These are phyloP conservation scores for Suillus discolor DNA, from an alignment of 768 basidiomycete genomes.

Conservation along the genomic window DNA sequence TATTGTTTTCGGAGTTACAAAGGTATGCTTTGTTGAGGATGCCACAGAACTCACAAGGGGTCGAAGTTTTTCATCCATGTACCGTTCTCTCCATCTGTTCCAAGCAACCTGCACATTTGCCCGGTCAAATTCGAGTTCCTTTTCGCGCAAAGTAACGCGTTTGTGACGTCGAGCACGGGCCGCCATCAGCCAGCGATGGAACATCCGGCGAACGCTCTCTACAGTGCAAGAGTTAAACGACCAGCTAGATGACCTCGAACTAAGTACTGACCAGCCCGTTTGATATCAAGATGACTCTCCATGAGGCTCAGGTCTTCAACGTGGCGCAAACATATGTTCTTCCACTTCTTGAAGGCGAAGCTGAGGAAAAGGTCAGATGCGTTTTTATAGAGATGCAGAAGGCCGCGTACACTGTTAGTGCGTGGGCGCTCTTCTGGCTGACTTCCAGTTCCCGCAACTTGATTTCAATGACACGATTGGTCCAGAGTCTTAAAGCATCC, in stretches of 20 bases:
- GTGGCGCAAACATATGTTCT: constrained; percentile 58
- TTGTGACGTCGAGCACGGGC: constrained; percentile 65
- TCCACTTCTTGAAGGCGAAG: constrained; percentile 70
- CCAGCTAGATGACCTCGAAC: constrained; percentile 4
- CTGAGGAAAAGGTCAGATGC: constrained; percentile 35
- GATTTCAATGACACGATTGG: constrained; percentile 68
- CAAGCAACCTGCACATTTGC: constrained; percentile 56
- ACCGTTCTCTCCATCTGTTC: constrained; percentile 82
- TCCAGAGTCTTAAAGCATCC: constrained; percentile 61
- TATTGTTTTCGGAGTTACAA: constrained; percentile 13
- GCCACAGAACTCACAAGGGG: constrained; percentile 54
- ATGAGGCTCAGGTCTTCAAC: constrained; percentile 76
- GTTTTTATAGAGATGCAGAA: constrained; percentile 9
- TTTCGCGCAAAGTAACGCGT: constrained; percentile 57
- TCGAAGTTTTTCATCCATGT: constrained; percentile 62
- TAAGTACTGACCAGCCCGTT: constrained; percentile 63
- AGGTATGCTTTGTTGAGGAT: background rate
- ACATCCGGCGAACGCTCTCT: constrained; percentile 71
- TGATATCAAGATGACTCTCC: constrained; percentile 81
- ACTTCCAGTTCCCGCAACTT: constrained; percentile 75
- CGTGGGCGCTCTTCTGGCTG: constrained; percentile 45
- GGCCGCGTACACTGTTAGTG: constrained; percentile 38
- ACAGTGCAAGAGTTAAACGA: constrained; percentile 10
- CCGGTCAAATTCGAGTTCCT: constrained; percentile 63
- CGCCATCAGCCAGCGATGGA: constrained; percentile 68